These are phyloP conservation scores for Balakata baccata DNA, from an alignment of 345 rosid genomes.

Conservation along the genomic window DNA sequence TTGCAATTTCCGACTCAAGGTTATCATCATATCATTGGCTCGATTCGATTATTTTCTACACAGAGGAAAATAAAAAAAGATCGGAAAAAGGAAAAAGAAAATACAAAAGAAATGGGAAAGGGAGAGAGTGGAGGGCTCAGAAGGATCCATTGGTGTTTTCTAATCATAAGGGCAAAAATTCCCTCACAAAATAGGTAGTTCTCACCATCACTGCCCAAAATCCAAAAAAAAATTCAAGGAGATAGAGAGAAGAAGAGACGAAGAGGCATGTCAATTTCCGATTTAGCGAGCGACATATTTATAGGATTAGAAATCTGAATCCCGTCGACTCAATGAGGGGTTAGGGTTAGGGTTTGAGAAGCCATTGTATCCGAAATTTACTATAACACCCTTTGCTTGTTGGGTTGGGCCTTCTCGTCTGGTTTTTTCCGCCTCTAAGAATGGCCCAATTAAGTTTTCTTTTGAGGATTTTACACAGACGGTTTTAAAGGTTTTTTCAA, in stretches of 20 bases:
- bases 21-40: constrained; percentile 43
- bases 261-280: too few relatives aligned
- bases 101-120: neutral
- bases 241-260: neutral
- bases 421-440: neutral
- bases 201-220: neutral
- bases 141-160: too few relatives aligned
- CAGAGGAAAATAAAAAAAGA: neutral
- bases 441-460: neutral
- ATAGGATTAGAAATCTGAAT: neutral
- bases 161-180: too few relatives aligned
- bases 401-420: neutral
- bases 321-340: neutral
- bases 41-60: neutral
- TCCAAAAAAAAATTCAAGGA: too few relatives aligned
- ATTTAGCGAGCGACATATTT: neutral
- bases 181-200: too few relatives aligned
- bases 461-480: too few relatives aligned
- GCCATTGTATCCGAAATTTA: neutral
- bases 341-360: constrained; percentile 22
- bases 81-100: neutral
- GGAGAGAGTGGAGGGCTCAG: too few relatives aligned
- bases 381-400: neutral
- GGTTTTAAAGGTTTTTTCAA: too few relatives aligned
- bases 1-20: constrained; percentile 31